Percentiles rank a stretch among this genome's conserved stretches.
Evolutionary conservation across 257 asterid species (phyloP).

Genomic region (Gardenia jasminoides): DNA sequence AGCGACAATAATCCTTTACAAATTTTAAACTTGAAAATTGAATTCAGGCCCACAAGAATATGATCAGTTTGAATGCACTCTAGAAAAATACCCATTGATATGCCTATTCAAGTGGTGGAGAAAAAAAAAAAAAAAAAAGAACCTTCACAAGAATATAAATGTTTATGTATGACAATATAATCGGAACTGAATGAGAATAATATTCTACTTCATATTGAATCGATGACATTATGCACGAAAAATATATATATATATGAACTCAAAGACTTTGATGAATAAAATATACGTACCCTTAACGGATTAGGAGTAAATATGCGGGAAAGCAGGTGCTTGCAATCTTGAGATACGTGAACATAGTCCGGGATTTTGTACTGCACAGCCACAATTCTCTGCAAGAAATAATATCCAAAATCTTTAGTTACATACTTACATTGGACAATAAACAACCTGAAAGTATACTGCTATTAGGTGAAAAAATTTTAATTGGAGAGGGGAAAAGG

Average conservation of each 20-base stretch:
- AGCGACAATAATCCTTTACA: too few species aligned
- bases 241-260: neutral
- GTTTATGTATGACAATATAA: too few species aligned
- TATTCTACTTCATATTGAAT: too few species aligned
- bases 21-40: too few species aligned
- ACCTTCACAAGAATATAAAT: too few species aligned
- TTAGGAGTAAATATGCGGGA: slow-evolving; percentile 45
- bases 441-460: neutral
- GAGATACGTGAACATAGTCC: slow-evolving; percentile 51
- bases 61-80: too few species aligned
- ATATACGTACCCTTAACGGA: slow-evolving; percentile 34
- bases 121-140: too few species aligned
- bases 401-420: neutral
- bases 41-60: too few species aligned
- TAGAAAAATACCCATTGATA: too few species aligned
- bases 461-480: neutral
- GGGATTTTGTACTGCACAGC: slow-evolving; percentile 50
- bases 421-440: neutral
- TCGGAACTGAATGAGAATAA: too few species aligned
- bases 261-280: neutral
- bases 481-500: neutral
- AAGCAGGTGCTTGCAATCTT: slow-evolving; percentile 52
- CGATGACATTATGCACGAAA: too few species aligned
- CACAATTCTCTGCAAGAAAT: slow-evolving; percentile 42
- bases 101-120: too few species aligned